Evolutionary conservation across 345 rosid genomes (phyloP).

Genomic region (Hypericum androsaemum): DNA sequence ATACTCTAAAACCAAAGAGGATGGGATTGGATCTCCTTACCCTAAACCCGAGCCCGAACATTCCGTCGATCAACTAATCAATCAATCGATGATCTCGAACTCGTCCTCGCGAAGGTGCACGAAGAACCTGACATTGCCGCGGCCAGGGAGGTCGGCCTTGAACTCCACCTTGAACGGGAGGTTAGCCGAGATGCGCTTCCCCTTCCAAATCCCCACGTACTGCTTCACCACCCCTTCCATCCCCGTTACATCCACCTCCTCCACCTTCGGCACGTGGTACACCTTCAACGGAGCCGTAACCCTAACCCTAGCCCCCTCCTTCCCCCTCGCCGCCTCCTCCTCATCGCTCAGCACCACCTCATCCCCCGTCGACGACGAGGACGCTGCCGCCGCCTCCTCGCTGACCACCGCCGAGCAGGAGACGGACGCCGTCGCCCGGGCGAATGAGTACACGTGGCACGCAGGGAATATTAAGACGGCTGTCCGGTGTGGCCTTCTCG

Average conservation of each 20-base stretch:
- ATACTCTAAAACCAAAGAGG: no score
- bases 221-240: constrained; percentile 76
- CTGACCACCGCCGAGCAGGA: not conserved
- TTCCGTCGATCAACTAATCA: no score
- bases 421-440: no score
- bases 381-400: not conserved
- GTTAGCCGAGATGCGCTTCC: constrained; percentile 71
- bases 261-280: constrained; percentile 71
- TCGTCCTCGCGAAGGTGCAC: constrained; percentile 87
- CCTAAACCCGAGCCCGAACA: no score
- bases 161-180: constrained; percentile 78
- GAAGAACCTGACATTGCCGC: constrained; percentile 72
- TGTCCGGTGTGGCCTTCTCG: no score
- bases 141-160: constrained; percentile 43
- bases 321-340: constrained; percentile 22
- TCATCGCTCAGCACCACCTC: not conserved
- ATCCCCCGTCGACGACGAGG: no score
- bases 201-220: constrained; percentile 62
- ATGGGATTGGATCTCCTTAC: no score
- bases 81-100: constrained; percentile 49
- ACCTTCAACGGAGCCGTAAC: constrained; percentile 76
- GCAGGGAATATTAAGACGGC: no score
- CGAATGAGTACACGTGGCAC: no score
- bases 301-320: constrained; percentile 57
- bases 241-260: constrained; percentile 64